These are phyloP conservation scores for Harringtonia lauricola DNA, from an alignment of 2,329 filamentous ascomycete species.

Conservation along the genomic window DNA sequence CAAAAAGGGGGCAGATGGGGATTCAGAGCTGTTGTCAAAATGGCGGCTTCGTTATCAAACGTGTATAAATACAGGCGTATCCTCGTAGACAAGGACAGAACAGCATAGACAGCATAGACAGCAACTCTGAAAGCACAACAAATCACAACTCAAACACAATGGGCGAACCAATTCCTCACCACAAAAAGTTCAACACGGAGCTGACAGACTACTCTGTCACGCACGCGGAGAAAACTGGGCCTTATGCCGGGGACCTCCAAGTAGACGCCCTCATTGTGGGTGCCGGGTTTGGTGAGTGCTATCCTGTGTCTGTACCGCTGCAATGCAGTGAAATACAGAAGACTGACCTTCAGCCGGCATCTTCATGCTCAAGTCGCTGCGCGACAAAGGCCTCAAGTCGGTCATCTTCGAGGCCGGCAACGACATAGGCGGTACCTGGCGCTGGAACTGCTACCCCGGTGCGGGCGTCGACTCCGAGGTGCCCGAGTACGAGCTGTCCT, in stretches of 20 bases:
- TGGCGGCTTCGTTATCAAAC: too few species aligned
- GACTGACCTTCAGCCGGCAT: slow-evolving; percentile 23
- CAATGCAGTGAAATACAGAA: background rate
- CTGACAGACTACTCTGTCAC: slow-evolving; percentile 25
- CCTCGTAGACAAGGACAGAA: too few species aligned
- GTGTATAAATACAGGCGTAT: too few species aligned
- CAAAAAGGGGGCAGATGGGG: too few species aligned
- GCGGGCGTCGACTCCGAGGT: slow-evolving; percentile 42
- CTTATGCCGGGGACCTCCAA: slow-evolving; percentile 30
- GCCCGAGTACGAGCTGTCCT: slow-evolving; percentile 41
- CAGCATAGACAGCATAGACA: too few species aligned
- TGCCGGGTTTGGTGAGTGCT: slow-evolving; percentile 28
- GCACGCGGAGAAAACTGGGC: slow-evolving; percentile 21
- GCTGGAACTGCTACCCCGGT: slow-evolving; percentile 44
- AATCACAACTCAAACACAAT: slow-evolving; percentile 9
- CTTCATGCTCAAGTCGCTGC: slow-evolving; percentile 39
- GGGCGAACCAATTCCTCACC: slow-evolving; percentile 8
- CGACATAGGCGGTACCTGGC: slow-evolving; percentile 42
- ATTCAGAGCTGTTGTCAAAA: too few species aligned
- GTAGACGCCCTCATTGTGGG: slow-evolving; percentile 33
- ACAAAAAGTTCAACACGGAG: slow-evolving; percentile 29
- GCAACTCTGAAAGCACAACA: too few species aligned
- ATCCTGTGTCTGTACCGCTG: too few species aligned
- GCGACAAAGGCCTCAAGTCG: slow-evolving; percentile 34
- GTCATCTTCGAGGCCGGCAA: slow-evolving; percentile 41